Percentiles rank a stretch among this genome's conserved stretches.
phyloP scores from a whole-genome alignment of 352 stramenopile species.

The Elongisporangium undulatum region DNA sequence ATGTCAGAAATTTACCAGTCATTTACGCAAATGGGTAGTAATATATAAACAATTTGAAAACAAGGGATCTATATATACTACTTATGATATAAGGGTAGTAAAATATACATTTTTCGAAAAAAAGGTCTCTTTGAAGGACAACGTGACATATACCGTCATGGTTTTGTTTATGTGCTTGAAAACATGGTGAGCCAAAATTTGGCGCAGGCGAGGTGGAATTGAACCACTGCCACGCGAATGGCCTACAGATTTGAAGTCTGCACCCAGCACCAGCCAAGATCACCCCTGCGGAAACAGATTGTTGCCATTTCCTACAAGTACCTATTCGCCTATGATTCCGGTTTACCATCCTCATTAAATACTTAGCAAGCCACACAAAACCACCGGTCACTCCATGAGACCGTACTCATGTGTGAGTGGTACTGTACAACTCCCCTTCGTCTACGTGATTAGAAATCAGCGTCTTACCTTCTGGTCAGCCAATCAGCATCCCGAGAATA shows the following conservation, averaged over 20 bases:
- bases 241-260: constrained; percentile 93
- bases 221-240: constrained; percentile 88
- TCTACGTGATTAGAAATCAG: not conserved
- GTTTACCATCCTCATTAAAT: not conserved
- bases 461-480: not conserved
- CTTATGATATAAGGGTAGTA: not conserved
- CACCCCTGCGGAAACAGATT: constrained; percentile 47
- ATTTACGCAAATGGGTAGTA: not conserved
- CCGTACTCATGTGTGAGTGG: not conserved
- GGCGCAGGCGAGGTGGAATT: constrained; percentile 88
- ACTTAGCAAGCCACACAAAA: not conserved
- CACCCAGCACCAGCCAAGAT: constrained; percentile 89
- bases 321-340: not conserved
- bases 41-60: too few relatives aligned
- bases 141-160: not conserved
- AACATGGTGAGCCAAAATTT: constrained; percentile 29
- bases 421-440: not conserved
- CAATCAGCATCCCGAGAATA: not conserved
- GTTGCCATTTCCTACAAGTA: not conserved
- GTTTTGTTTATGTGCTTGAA: constrained; percentile 3
- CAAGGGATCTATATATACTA: too few relatives aligned
- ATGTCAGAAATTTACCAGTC: too few relatives aligned
- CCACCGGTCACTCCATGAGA: not conserved
- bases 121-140: not conserved
- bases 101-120: not conserved